Evolutionary conservation across 2,329 filamentous ascomycete species (phyloP), one percentile per base, ranked within the genome.

Genomic region (Ascochyta lentis): DNA sequence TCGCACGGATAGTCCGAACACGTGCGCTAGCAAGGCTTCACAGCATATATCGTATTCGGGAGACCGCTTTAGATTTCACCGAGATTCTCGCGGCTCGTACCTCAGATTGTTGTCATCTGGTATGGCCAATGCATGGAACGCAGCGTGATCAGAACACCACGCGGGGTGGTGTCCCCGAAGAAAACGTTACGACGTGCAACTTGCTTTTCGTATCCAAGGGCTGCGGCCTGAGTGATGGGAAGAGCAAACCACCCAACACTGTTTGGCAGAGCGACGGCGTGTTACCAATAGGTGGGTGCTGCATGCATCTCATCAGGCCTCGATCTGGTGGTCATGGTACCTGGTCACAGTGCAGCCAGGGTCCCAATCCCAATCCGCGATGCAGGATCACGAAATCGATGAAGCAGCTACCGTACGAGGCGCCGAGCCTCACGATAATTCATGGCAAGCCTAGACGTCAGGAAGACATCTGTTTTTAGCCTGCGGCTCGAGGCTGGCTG

Each of bases 381-480:
- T 26, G 6, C 23, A 45, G 39, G 27, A 52, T 40, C 54, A 55
- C 53, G 27, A 49, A 45, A 26, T 49, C 34, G 51, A 49, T 59
- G 59, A 60, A 50, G 43, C 49, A 48, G 46, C 61, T 52, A 39
- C 43, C n/a, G 55, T 59, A 27, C 56, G 52, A 57, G 45, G 51
- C 52, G 56, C 51, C 48, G 52, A 55, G 49, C 19, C 49, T 43
- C 44, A 40, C 61, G 60, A 63, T 53, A 62, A 57, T 54, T 55
- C 48, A 60, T 16, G 29, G n/a, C 45, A 50, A 53, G 58, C 41
- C 54, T 46, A 49, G 57, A 58, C n/a, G 54, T 57, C 55, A 46
- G 49, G 49, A 51, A 41, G 55, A 57, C 13, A 15, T 56, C 54
- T 59, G 56, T 56, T 60, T 65, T 65, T 59, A 54, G 58, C 49